phyloP scores from a whole-genome alignment of 2,329 filamentous ascomycete species.

The Colletotrichum shisoi region DNA sequence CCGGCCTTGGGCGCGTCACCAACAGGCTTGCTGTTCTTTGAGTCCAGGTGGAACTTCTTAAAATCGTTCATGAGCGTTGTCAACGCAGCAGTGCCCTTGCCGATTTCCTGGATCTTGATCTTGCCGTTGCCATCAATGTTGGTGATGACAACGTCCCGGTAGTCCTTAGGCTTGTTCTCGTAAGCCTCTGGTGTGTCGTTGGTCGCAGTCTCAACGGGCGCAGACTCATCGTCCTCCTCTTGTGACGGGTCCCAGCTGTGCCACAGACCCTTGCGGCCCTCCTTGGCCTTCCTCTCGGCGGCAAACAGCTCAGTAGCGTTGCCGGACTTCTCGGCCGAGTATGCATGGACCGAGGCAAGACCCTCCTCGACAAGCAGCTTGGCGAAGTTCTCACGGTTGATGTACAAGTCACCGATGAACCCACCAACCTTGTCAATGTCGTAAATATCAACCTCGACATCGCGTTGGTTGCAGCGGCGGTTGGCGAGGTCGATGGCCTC shows the following conservation, averaged over 20 bases:
- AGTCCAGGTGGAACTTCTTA: constrained; percentile 86
- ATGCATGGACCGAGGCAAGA: constrained; percentile 87
- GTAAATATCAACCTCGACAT: constrained; percentile 94
- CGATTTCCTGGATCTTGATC: constrained; percentile 91
- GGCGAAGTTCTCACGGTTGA: constrained; percentile 95
- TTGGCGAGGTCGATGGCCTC: constrained; percentile 93
- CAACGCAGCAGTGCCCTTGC: constrained; percentile 82
- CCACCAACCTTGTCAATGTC: constrained; percentile 96
- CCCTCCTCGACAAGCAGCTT: constrained; percentile 94
- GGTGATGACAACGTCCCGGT: constrained; percentile 91
- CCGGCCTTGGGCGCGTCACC: constrained; percentile 84
- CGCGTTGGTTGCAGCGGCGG: constrained; percentile 87
- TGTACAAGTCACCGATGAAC: constrained; percentile 93
- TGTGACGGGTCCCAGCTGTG: constrained; percentile 92
- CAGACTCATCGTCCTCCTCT: constrained; percentile 67
- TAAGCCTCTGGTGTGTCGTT: constrained; percentile 54
- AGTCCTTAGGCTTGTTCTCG: constrained; percentile 76
- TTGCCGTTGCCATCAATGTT: constrained; percentile 83
- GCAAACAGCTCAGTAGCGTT: constrained; percentile 86
- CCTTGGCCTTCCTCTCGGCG: constrained; percentile 89
- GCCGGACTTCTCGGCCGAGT: constrained; percentile 94
- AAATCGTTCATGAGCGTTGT: constrained; percentile 91
- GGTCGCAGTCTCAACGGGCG: constrained; percentile 61
- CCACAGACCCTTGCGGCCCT: constrained; percentile 87
- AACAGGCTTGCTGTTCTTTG: constrained; percentile 78